Percentiles rank a stretch among this genome's conserved stretches.
phyloP scores from a whole-genome alignment of 495 filamentous ascomycete species.

The Aspergillus ellipticus region DNA sequence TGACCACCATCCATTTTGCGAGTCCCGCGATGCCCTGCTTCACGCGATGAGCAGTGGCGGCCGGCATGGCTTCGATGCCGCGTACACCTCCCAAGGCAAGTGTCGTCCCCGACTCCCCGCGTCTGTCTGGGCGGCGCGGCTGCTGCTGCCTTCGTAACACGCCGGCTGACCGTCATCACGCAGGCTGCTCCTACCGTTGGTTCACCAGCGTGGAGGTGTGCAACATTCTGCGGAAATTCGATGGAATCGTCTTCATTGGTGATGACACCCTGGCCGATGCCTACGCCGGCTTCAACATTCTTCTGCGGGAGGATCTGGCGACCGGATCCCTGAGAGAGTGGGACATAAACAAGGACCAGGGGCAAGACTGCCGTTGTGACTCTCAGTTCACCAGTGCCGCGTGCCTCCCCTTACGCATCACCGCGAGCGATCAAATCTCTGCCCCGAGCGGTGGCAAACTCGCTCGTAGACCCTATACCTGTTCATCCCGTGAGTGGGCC shows the following conservation, averaged over 20 bases:
- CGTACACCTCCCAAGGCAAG: slow-evolving; percentile 39
- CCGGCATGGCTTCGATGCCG: slow-evolving; percentile 43
- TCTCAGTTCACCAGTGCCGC: slow-evolving; percentile 36
- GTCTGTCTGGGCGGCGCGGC: too few relatives aligned
- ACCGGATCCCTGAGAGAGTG: slow-evolving; percentile 41
- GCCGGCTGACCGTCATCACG: slow-evolving; percentile 3
- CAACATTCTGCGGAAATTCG: slow-evolving; percentile 48
- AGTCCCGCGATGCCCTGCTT: slow-evolving; percentile 34
- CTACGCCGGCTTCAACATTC: slow-evolving; percentile 48
- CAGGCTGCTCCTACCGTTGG: slow-evolving; percentile 47
- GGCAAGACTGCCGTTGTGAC: slow-evolving; percentile 36
- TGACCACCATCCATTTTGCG: slow-evolving; percentile 29
- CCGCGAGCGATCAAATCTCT: slow-evolving; percentile 29
- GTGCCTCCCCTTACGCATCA: slow-evolving; percentile 33
- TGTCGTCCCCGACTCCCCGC: too few relatives aligned
- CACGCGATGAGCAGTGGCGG: slow-evolving; percentile 45
- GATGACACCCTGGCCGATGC: slow-evolving; percentile 41
- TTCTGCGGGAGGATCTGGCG: slow-evolving; percentile 42
- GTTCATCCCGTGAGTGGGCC: slow-evolving; percentile 18
- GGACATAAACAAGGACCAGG: slow-evolving; percentile 32
- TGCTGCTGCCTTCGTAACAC: neutral
- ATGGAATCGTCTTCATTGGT: slow-evolving; percentile 43
- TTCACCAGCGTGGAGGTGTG: slow-evolving; percentile 43
- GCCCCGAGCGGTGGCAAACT: slow-evolving; percentile 12
- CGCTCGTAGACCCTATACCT: slow-evolving; percentile 18